Percentiles rank a stretch among this genome's conserved stretches.
Evolutionary conservation across 768 basidiomycete species (phyloP).

Genomic region (Plicaturopsis crispa): DNA sequence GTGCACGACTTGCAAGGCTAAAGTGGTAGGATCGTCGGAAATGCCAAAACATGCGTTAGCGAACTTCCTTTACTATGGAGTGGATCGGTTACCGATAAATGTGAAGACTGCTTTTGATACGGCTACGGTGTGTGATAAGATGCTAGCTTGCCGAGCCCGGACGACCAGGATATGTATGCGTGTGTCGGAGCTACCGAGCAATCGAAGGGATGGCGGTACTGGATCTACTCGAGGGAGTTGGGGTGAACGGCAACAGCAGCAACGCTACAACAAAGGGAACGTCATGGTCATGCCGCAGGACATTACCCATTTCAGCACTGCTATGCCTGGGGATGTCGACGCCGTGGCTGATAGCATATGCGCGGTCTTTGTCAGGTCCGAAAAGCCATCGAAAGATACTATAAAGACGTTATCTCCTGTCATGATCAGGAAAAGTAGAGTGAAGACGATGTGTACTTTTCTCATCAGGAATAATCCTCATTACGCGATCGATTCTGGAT

Average conservation of each 20-base stretch:
- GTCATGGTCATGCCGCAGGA: conserved; percentile 10
- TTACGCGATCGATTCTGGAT: neutral
- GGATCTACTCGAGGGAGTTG: too few species aligned
- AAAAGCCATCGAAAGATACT: neutral
- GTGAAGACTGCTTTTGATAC: conserved; percentile 6
- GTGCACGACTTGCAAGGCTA: neutral
- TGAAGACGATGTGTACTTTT: neutral
- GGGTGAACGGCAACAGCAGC: too few species aligned
- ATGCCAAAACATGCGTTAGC: conserved; percentile 19
- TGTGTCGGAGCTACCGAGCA: neutral
- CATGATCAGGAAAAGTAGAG: neutral
- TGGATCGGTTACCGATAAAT: conserved; percentile 1
- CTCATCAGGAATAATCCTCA: neutral
- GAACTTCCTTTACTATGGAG: conserved; percentile 15
- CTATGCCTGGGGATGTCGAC: neutral
- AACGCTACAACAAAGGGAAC: conserved; percentile 7
- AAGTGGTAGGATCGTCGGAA: conserved; percentile 8
- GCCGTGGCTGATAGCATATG: conserved; percentile 13
- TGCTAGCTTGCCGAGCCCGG: neutral
- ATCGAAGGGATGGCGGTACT: neutral
- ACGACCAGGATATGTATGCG: neutral
- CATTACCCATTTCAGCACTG: neutral
- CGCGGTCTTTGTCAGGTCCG: conserved; percentile 8
- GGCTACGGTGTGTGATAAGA: neutral
- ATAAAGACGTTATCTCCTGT: neutral